phyloP scores from a whole-genome alignment of 2,329 filamentous ascomycete species.

The Periglandula ipomoeae region DNA sequence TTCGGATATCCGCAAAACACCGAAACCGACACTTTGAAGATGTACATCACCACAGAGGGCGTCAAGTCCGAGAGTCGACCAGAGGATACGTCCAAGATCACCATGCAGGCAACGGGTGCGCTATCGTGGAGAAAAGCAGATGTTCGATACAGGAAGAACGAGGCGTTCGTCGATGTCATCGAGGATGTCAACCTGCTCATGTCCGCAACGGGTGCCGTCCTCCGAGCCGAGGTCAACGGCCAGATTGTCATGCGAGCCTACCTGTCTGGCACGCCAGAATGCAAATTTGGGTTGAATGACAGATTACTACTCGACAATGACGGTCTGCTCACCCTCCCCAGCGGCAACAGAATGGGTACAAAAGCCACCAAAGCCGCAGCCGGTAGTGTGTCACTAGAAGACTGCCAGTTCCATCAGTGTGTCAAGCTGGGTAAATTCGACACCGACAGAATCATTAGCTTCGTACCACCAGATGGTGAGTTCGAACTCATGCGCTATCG shows the following conservation, averaged over 20 bases:
- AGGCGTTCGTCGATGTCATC: conserved; percentile 98
- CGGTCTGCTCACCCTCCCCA: conserved; percentile 54
- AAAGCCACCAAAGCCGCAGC: conserved; percentile 94
- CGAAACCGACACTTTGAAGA: conserved; percentile 96
- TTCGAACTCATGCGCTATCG: conserved; percentile 99
- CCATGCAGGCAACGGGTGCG: conserved; percentile 96
- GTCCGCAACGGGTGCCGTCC: conserved; percentile 92
- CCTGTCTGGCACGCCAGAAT: conserved; percentile 90
- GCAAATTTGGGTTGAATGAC: conserved; percentile 98
- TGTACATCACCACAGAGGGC: conserved; percentile 99
- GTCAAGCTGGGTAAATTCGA: conserved; percentile 97
- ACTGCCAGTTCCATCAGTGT: conserved; percentile 98
- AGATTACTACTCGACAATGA: conserved; percentile 80
- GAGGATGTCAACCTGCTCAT: conserved; percentile 98
- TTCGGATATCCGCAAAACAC: conserved; percentile 99
- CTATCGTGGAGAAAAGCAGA: conserved; percentile 95
- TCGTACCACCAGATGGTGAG: conserved; percentile 92
- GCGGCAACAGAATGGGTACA: conserved; percentile 67
- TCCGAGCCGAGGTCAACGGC: conserved; percentile 91
- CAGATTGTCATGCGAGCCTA: conserved; percentile 99
- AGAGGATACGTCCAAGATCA: conserved; percentile 95
- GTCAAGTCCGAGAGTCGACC: conserved; percentile 82
- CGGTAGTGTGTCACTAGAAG: conserved; percentile 89
- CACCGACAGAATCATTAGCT: conserved; percentile 90
- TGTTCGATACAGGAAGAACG: conserved; percentile 98